Base-by-base conservation (phyloP, 805 yeast genomes). In the Yarrowia sp. region DNA sequence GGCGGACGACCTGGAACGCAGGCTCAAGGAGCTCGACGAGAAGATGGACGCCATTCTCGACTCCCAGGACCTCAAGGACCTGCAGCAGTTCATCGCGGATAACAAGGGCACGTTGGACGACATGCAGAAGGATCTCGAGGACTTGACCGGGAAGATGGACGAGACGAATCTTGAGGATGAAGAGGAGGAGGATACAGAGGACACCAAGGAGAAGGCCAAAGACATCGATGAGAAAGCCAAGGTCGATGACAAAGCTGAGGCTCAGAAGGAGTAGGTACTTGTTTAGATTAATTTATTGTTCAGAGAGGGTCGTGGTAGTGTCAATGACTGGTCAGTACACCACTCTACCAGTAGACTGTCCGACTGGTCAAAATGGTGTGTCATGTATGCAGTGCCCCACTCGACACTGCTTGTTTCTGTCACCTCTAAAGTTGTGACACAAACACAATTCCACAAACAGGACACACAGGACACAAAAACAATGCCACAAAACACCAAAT, bases 1-100 rank as follows among this genome's bases (percentile, higher is more conserved):
- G 1, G 87, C 89, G 1, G 78, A 82, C 3, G 85, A 85, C 63
- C 67, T 74, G 16, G 70, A 71, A 49, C 53, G 50, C 0, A 36
- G 49, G 35, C 69, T 68, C 41, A 26, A 35, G 19, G 63, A 70
- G 35, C 61, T 59, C 38, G 43, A 67, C 53, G 49, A 43, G 19
- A 66, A 69, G 12, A 45, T 66, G 59, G 63, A 65, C 46, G 67
- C 45, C 12, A 63, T 63, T 41, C 56, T 63, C 38, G 56, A 63
- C 40, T 63, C 67, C 3, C 48, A 48, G 48, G 56, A 63, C 8
- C 22, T 59, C 16, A 59, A 45, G 42, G 65, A 59, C 4, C 41
- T 59, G 14, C 65, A 59, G 35, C 3, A 8, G n/a, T 59, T 59
- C 32, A 59, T 59, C 5, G 52, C 45, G 3, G 50, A 56, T 41